phyloP scores from a whole-genome alignment of 2,329 filamentous ascomycete species.

The Pseudogymnoascus sp. region DNA sequence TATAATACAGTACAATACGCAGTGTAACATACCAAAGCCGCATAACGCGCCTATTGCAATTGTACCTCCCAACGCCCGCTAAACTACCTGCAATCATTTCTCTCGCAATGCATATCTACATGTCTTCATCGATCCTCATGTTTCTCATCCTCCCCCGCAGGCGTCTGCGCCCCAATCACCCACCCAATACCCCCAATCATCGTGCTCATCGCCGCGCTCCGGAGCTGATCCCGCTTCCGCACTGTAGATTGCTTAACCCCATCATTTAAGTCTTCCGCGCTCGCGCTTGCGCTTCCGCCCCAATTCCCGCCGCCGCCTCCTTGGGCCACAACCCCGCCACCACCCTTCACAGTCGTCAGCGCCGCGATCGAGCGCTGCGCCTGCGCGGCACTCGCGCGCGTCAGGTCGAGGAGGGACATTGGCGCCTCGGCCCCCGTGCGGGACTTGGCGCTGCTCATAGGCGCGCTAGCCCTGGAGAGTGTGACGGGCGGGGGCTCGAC shows the following conservation, averaged over 20 bases:
- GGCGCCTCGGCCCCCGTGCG: slow-evolving; percentile 48
- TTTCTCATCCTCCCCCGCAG: slow-evolving; percentile 18
- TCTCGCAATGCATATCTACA: neutral
- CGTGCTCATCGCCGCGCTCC: slow-evolving; percentile 60
- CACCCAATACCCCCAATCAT: slow-evolving; percentile 61
- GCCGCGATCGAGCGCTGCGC: slow-evolving; percentile 52
- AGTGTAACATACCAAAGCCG: neutral
- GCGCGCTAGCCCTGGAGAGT: slow-evolving; percentile 28
- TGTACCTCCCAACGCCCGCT: neutral
- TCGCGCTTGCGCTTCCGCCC: slow-evolving; percentile 19
- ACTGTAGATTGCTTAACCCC: slow-evolving; percentile 39
- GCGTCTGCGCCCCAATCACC: slow-evolving; percentile 51
- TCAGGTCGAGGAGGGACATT: slow-evolving; percentile 59
- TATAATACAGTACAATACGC: neutral
- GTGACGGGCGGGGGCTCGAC: slow-evolving; percentile 28
- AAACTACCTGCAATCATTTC: neutral
- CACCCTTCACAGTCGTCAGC: slow-evolving; percentile 25
- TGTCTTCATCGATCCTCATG: neutral
- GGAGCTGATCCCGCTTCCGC: slow-evolving; percentile 65
- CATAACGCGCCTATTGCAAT: neutral
- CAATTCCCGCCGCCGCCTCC: neutral
- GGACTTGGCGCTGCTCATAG: slow-evolving; percentile 19
- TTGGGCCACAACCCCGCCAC: neutral
- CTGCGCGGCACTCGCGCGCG: slow-evolving; percentile 50
- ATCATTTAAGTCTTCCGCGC: slow-evolving; percentile 35